Evolutionary conservation across 257 asterid species (phyloP), one percentile per base, ranked within the genome.

Genomic region (Agastache rugosa): DNA sequence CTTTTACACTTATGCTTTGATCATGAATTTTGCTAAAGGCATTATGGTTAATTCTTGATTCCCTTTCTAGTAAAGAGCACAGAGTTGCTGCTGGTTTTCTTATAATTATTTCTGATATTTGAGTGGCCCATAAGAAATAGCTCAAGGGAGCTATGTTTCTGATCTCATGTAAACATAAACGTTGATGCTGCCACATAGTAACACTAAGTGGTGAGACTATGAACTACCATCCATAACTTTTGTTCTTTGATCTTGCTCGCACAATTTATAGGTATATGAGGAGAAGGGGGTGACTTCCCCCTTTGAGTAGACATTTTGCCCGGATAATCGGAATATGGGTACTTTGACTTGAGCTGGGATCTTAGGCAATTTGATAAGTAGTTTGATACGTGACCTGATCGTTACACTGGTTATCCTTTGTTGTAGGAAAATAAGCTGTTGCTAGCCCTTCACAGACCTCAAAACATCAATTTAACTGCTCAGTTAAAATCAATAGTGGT

Each of bases 41-140:
- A 15, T 67, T 27, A 59, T 47, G n/a, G 5, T 42, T 51, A 54
- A 51, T 64, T 53, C 58, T 63, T 19, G 44, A 55, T 71, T 55
- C 67, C 54, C 6, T 55, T 63, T 66, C 44, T 35, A 12, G 19
- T 62, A 63, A 73, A 35, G 53, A 17, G 4, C 56, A 62, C 45
- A 39, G 1, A 39, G 45, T 39, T 39, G 14, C 45, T 39, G 12
- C 45, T 31, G 37, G 37, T 31, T 31, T 31, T 31, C 37, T 6
- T 31, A 31, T 31, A 31, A 39, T 35, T 35, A 27, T 59, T 29
- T 29, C 37, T 31, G 9, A 45, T 73, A 22, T 62, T 11, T 12
- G 15, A 44, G 50, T 44, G 50, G n/a, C n/a, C 50, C 54, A 48
- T 16, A 48, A 48, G 20, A 48, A 16, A 48, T 48, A 48, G n/a